Evolutionary conservation across 208 protist genomes (phyloP).

Genomic region (Naegleria lovaniensis): DNA sequence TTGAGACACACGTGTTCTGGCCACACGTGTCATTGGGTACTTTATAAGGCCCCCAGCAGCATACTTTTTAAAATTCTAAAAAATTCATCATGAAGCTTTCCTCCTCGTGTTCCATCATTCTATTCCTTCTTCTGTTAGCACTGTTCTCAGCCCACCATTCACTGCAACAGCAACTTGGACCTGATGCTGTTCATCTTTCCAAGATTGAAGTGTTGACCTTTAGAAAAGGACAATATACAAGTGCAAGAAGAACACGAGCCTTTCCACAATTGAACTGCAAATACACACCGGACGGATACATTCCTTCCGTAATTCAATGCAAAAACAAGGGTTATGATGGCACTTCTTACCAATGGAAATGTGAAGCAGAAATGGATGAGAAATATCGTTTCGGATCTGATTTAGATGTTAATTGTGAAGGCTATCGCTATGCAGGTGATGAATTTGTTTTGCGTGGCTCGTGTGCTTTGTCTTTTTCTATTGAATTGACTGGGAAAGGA

Average conservation of each 20-base stretch:
- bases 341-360: neutral
- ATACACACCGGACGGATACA: neutral
- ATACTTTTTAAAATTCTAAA: too few species aligned
- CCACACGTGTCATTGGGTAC: too few species aligned
- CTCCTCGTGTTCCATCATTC: too few species aligned
- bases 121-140: too few species aligned
- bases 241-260: neutral
- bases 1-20: too few species aligned
- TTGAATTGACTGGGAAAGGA: neutral
- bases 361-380: neutral
- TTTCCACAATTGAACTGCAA: neutral
- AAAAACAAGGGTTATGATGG: neutral
- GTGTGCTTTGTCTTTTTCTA: neutral
- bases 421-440: conserved; percentile 4
- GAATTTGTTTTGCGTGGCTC: neutral
- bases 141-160: too few species aligned
- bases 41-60: too few species aligned
- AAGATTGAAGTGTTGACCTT: neutral
- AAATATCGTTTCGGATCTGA: neutral
- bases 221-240: neutral
- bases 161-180: neutral
- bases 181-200: neutral
- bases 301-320: neutral
- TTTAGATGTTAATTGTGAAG: conserved; percentile 14
- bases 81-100: too few species aligned